phyloP scores from a whole-genome alignment of 352 stramenopile genomes.

The Lagenidium giganteum region DNA sequence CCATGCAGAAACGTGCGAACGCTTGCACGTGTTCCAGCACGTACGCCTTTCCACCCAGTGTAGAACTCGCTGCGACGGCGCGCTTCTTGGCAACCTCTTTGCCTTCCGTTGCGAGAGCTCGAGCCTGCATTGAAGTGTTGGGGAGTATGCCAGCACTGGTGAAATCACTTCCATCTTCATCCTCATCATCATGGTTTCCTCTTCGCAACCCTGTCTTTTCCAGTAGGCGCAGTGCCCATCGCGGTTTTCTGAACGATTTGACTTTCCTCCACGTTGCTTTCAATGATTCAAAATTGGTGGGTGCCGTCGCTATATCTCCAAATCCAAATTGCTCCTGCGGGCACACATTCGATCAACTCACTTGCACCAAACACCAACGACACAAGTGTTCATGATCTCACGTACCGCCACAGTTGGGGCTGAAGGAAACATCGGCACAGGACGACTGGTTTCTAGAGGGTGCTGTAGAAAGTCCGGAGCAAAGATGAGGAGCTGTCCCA shows the following conservation, averaged over 20 bases:
- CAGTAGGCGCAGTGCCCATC: slow-evolving; percentile 52
- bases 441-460: slow-evolving; percentile 30
- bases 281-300: slow-evolving; percentile 35
- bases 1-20: slow-evolving; percentile 31
- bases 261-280: slow-evolving; percentile 55
- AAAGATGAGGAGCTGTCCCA: slow-evolving; percentile 38
- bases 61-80: slow-evolving; percentile 11
- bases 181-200: slow-evolving; percentile 15
- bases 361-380: background rate
- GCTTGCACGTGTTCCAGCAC: slow-evolving; percentile 36
- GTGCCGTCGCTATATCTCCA: slow-evolving; percentile 57
- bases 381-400: too few species aligned
- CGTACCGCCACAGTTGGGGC: slow-evolving; percentile 42
- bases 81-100: slow-evolving; percentile 1
- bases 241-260: slow-evolving; percentile 41
- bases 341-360: background rate
- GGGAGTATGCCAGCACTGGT: slow-evolving; percentile 7
- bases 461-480: slow-evolving; percentile 22
- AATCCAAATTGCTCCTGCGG: slow-evolving; percentile 72
- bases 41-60: slow-evolving; percentile 30
- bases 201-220: slow-evolving; percentile 42
- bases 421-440: slow-evolving; percentile 42
- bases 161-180: background rate
- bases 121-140: slow-evolving; percentile 36
- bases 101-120: slow-evolving; percentile 23